Percentiles rank a stretch among this genome's conserved stretches.
Conservation (phyloP, 78 protist genomes). For the Tieghemostelium lacteum region DNA sequence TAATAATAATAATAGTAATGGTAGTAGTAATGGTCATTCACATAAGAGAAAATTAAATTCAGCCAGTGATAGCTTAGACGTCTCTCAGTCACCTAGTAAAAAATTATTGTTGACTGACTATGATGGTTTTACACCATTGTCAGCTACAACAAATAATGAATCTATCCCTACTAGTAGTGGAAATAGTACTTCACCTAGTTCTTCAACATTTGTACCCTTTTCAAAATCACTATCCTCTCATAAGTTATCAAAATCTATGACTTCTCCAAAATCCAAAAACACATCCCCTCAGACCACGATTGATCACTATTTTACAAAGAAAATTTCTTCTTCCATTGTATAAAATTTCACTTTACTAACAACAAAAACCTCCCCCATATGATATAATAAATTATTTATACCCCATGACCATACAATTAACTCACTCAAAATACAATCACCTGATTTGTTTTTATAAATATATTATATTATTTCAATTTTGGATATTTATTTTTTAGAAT, state of each 20-base stretch:
- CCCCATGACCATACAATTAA: neutral
- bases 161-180: neutral
- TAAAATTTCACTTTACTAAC: neutral
- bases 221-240: neutral
- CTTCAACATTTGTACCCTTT: neutral
- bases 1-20: slow-evolving; percentile 13
- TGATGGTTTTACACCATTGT: neutral
- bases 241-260: neutral
- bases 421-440: no score
- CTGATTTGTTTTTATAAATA: no score
- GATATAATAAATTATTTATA: no score
- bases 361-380: no score
- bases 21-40: neutral
- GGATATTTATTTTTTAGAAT: no score
- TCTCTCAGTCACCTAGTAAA: neutral
- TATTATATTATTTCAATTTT: no score
- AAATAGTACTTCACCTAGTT: neutral
- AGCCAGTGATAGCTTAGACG: neutral
- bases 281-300: slow-evolving; percentile 2
- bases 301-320: slow-evolving; percentile 23
- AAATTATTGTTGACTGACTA: neutral
- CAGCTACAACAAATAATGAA: neutral
- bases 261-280: neutral
- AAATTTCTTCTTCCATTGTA: slow-evolving; percentile 14
- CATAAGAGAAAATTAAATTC: neutral